Evolutionary conservation across 2,329 filamentous ascomycete genomes (phyloP).

Genomic region (Fusarium robinianum): DNA sequence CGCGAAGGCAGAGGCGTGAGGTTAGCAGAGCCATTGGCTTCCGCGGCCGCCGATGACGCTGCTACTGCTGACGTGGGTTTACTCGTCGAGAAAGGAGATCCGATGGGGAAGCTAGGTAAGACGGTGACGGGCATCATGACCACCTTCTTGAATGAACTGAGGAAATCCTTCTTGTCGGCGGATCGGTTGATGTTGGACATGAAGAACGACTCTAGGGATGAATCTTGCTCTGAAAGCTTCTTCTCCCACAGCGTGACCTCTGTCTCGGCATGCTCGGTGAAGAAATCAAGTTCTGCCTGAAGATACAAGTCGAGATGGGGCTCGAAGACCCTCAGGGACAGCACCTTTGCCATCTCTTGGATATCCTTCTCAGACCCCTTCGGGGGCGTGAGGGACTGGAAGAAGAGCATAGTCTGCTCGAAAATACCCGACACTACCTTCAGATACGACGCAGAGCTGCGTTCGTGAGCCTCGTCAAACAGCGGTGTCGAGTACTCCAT

Average conservation of each 20-base stretch:
- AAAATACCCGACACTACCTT: conserved; percentile 87
- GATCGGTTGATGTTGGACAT: conserved; percentile 95
- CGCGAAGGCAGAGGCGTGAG: conserved; percentile 49
- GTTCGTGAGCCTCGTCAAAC: conserved; percentile 83
- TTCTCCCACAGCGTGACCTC: conserved; percentile 89
- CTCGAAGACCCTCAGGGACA: conserved; percentile 78
- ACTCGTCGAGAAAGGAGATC: conserved; percentile 59
- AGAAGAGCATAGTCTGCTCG: conserved; percentile 80
- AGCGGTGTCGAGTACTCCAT: conserved; percentile 84
- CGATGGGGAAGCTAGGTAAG: conserved; percentile 69
- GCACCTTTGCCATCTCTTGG: conserved; percentile 65
- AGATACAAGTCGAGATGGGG: conserved; percentile 93
- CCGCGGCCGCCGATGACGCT: conserved; percentile 18
- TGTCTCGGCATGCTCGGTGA: conserved; percentile 73
- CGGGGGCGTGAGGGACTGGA: conserved; percentile 70
- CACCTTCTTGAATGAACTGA: conserved; percentile 96
- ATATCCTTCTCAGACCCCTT: conserved; percentile 65
- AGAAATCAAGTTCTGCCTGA: conserved; percentile 86
- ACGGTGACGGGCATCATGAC: conserved; percentile 99
- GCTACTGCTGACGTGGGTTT: conserved; percentile 41
- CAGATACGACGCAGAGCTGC: conserved; percentile 76
- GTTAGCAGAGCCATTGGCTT: conserved; percentile 35
- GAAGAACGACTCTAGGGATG: conserved; percentile 87
- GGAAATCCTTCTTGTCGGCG: conserved; percentile 93
- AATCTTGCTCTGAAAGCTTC: conserved; percentile 88